Conservation (phyloP, 495 filamentous ascomycete species). For the Neurospora sp. region DNA sequence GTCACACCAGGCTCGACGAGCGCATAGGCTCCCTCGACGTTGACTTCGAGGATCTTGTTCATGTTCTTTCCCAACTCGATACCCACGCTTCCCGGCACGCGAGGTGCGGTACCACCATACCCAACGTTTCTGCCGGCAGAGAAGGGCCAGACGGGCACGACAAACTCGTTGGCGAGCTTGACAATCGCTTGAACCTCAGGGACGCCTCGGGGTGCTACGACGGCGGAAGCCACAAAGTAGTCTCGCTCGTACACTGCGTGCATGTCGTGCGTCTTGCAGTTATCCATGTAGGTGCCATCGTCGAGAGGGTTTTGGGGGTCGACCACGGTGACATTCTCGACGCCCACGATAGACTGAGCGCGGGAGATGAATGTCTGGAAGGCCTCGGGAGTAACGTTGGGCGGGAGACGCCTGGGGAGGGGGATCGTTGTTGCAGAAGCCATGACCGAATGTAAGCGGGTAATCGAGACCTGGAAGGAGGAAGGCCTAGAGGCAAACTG, state of each 20-base stretch:
- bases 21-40: slow-evolving; percentile 40
- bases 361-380: neutral
- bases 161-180: slow-evolving; percentile 35
- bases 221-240: slow-evolving; percentile 40
- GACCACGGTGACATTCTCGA: neutral
- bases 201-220: slow-evolving; percentile 37
- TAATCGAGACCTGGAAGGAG: neutral
- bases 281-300: neutral
- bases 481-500: neutral
- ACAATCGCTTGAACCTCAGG: slow-evolving; percentile 40
- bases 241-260: slow-evolving; percentile 43
- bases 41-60: slow-evolving; percentile 45
- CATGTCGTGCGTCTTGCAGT: slow-evolving; percentile 42
- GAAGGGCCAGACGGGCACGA: slow-evolving; percentile 44
- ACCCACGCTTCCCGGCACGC: slow-evolving; percentile 43
- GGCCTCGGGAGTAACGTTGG: neutral
- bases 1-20: slow-evolving; percentile 52
- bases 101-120: slow-evolving; percentile 48
- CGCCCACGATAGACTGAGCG: neutral
- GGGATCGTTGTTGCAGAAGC: neutral
- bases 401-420: neutral
- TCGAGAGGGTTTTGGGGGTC: neutral
- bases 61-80: slow-evolving; percentile 46
- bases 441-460: neutral
- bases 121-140: slow-evolving; percentile 46